Percentiles rank a stretch among this genome's conserved stretches.
Evolutionary conservation across 345 rosid species (phyloP).

Genomic region (Conringia planisiliqua): DNA sequence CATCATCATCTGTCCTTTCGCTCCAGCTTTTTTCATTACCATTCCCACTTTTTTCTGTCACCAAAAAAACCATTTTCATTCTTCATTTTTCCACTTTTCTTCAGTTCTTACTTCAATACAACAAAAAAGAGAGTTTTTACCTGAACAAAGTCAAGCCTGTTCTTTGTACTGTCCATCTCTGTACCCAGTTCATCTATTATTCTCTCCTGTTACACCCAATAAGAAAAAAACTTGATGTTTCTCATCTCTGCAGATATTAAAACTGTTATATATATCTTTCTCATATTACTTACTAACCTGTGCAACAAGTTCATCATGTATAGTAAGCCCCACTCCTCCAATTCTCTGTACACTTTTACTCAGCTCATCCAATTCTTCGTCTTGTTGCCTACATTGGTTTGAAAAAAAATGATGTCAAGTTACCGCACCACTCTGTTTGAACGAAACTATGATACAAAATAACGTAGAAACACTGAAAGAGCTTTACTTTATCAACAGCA

Average conservation of each 20-base stretch:
- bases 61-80: not conserved
- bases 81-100: not conserved
- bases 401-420: not conserved
- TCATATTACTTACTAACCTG: constrained; percentile 46
- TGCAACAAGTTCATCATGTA: constrained; percentile 89
- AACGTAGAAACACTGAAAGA: constrained; percentile 7
- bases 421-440: constrained; percentile 4
- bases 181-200: constrained; percentile 72
- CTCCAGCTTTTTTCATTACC: constrained; percentile 98
- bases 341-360: constrained; percentile 89
- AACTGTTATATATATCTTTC: not conserved
- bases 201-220: constrained; percentile 59
- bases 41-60: constrained; percentile 92
- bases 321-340: constrained; percentile 95
- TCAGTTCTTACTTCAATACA: not conserved
- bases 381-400: constrained; percentile 76
- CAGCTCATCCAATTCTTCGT: constrained; percentile 93
- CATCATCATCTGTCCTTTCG: constrained; percentile 95
- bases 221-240: not conserved
- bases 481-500: constrained; percentile 85
- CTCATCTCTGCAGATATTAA: not conserved
- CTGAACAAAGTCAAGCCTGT: constrained; percentile 96
- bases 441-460: not conserved
- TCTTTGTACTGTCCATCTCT: constrained; percentile 92
- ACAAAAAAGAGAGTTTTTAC: constrained; percentile 27